Percentiles rank a stretch among this genome's conserved stretches.
Evolutionary conservation across 805 yeast genomes (phyloP).

Genomic region (Ogataea philodendri): DNA sequence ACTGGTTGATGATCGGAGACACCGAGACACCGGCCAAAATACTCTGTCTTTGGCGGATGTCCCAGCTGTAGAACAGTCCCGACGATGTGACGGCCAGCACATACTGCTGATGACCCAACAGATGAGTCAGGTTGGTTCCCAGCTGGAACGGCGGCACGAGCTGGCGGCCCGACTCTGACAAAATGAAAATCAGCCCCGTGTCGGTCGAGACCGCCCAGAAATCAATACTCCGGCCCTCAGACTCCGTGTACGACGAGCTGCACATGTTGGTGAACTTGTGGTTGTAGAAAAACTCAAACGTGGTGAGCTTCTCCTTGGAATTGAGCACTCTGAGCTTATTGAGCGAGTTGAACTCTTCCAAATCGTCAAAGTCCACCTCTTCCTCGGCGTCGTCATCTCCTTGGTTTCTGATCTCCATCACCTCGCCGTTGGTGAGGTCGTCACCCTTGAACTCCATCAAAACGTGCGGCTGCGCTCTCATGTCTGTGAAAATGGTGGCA

Average conservation of each 20-base stretch:
- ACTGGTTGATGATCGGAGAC: constrained; percentile 50
- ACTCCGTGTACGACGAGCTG: constrained; percentile 33
- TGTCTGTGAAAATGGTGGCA: constrained; percentile 30
- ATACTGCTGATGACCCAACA: constrained; percentile 35
- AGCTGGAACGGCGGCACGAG: constrained; percentile 50
- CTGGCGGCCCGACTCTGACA: constrained; percentile 45
- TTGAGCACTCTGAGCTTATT: constrained; percentile 20
- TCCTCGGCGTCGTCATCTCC: constrained; percentile 30
- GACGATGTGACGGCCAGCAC: constrained; percentile 47
- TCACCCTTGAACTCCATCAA: constrained; percentile 20
- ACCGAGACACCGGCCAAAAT: constrained; percentile 46
- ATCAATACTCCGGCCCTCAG: constrained; percentile 44
- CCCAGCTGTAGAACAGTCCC: constrained; percentile 54
- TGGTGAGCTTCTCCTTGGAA: constrained; percentile 26
- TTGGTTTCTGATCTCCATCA: constrained; percentile 30
- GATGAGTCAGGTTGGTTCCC: constrained; percentile 44
- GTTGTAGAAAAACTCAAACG: constrained; percentile 43
- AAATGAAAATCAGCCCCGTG: constrained; percentile 50
- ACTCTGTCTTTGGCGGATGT: constrained; percentile 35
- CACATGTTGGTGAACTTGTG: constrained; percentile 38
- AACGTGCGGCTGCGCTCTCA: constrained; percentile 33
- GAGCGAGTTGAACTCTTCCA: constrained; percentile 37
- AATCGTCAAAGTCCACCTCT: constrained; percentile 27
- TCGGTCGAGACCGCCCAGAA: constrained; percentile 59
- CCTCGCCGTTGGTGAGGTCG: constrained; percentile 9